Evolutionary conservation across 805 yeast species (phyloP).

Genomic region (Maudiozyma bulderi): DNA sequence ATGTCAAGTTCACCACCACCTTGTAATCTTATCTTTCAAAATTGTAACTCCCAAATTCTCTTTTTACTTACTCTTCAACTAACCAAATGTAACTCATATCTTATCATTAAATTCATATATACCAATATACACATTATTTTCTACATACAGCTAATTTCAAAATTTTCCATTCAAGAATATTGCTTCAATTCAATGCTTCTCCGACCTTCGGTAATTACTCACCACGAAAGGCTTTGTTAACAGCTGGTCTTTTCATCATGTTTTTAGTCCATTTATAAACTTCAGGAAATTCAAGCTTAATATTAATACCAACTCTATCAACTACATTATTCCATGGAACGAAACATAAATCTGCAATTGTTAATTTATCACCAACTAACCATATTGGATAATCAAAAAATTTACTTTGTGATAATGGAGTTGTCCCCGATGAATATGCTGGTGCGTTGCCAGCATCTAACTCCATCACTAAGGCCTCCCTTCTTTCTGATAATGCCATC

Average conservation of each 20-base stretch:
- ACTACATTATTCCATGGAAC: slow-evolving; percentile 97
- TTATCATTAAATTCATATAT: too few species aligned
- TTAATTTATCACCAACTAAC: slow-evolving; percentile 78
- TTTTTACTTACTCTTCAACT: too few species aligned
- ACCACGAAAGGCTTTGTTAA: slow-evolving; percentile 74
- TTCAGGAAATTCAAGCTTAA: slow-evolving; percentile 84
- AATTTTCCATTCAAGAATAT: too few species aligned
- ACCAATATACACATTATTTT: too few species aligned
- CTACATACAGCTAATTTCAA: too few species aligned
- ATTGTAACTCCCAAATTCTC: too few species aligned
- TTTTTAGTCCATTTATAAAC: slow-evolving; percentile 92
- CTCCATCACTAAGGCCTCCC: slow-evolving; percentile 86
- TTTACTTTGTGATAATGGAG: slow-evolving; percentile 74
- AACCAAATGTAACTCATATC: too few species aligned
- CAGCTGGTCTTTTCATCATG: slow-evolving; percentile 93
- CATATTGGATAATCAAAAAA: slow-evolving; percentile 90
- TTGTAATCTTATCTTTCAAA: too few species aligned
- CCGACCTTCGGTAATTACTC: slow-evolving; percentile 28
- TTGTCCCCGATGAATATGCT: slow-evolving; percentile 77
- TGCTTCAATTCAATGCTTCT: too few species aligned
- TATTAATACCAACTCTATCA: slow-evolving; percentile 81
- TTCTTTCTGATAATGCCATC: slow-evolving; percentile 86
- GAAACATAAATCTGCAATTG: slow-evolving; percentile 85
- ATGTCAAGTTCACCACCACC: too few species aligned
- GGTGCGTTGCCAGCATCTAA: slow-evolving; percentile 81